Evolutionary conservation across 2,329 filamentous ascomycete species (phyloP), one percentile per base, ranked within the genome.

Genomic region (Zasmidium citrigriseum): DNA sequence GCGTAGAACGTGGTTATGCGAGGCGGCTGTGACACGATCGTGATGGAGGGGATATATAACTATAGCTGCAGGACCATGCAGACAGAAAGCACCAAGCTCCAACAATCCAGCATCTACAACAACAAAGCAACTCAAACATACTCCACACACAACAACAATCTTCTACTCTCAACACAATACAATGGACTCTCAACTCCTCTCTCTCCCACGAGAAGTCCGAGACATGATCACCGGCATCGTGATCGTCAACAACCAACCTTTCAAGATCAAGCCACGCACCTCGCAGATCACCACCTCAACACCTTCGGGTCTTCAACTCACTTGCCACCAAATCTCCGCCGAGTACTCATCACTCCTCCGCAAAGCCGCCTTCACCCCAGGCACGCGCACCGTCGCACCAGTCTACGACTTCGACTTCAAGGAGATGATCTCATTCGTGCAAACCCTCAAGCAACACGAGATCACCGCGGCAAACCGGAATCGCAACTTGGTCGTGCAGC

Each of bases 361-460:
- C 18, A 52, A 54, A 45, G 62, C 64, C 3, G 64, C 62, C 4
- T 62, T 66, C 50, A 58, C 57, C 0, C 58, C 62, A 1, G 59
- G 54, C 18, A 61, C 51, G 16, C 58, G 49, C 20, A 64, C 54
- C 7, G 24, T 57, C 14, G 57, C 56, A 11, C 59, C 57, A 7
- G 52, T 64, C 22, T 60, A 61, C 44, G 57, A 66, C 47, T 60
- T 62, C 46, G 58, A 66, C 49, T 64, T 66, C 27, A 23, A 54
- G 3, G 50, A 59, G 21, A 52, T 66, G 38, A 58, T 52, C 9
- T 4, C 56, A 1, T 66, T 64, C 25, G 58, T 59, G 21, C 48
- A 55, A 5, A 54, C 53, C 1, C 50, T 64, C 2, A 62, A 52
- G 45, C n/a, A 48, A 2, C 50, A 59, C 9, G 64, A 66, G 41